Evolutionary conservation across 2,329 filamentous ascomycete species (phyloP).

Genomic region (Cucurbitaria berberidis): DNA sequence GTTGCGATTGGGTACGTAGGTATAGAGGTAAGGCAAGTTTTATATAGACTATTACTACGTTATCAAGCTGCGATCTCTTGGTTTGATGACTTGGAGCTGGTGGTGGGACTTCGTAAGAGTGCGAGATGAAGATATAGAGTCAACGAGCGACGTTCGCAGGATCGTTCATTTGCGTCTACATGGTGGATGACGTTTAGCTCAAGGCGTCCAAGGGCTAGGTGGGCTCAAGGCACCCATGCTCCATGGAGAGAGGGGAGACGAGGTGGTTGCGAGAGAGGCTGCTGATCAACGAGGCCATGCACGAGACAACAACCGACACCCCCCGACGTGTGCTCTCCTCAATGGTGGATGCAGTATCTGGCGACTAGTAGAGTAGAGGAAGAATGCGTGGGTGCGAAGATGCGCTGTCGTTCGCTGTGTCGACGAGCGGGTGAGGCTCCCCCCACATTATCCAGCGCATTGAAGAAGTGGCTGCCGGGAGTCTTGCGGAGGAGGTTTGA

Average conservation of each 20-base stretch:
- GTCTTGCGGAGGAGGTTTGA: not conserved
- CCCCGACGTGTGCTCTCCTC: conserved; percentile 10
- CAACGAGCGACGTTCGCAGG: no score
- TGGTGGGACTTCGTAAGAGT: not conserved
- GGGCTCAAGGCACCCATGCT: no score
- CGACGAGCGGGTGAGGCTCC: not conserved
- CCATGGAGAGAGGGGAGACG: not conserved
- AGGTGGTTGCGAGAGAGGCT: not conserved
- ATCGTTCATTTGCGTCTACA: not conserved
- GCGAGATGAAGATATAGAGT: not conserved
- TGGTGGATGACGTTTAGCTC: not conserved
- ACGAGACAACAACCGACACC: not conserved
- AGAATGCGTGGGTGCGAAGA: not conserved
- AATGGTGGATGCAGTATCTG: conserved; percentile 5
- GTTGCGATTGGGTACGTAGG: not conserved
- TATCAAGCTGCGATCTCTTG: no score
- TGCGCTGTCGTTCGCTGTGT: conserved; percentile 6
- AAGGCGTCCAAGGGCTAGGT: not conserved
- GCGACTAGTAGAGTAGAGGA: not conserved
- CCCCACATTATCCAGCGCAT: conserved; percentile 2
- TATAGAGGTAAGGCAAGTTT: not conserved
- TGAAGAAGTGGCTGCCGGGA: not conserved
- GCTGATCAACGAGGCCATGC: not conserved
- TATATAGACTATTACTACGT: not conserved
- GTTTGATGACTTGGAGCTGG: no score